Conservation (phyloP, 2,329 filamentous ascomycete species). For the Exophiala aquamarina region DNA sequence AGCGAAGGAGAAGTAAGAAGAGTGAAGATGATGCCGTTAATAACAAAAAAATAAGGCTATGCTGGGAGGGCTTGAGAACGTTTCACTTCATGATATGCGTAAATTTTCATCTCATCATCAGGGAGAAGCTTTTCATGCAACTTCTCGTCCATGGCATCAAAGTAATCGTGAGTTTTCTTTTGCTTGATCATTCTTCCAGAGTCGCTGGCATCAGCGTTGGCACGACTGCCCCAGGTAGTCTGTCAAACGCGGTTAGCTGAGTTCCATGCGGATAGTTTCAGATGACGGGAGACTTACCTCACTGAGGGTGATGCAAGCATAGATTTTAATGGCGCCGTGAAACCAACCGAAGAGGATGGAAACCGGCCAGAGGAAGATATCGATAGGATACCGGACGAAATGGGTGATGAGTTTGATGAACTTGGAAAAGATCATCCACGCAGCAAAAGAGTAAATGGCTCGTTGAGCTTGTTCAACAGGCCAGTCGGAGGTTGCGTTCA, state of each 20-base stretch:
- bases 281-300: conserved; percentile 61
- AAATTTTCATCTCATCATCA: conserved; percentile 20
- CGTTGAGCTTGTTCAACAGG: conserved; percentile 52
- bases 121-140: conserved; percentile 19
- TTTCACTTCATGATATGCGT: conserved; percentile 21
- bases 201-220: conserved; percentile 85
- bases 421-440: conserved; percentile 86
- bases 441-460: conserved; percentile 62
- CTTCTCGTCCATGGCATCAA: conserved; percentile 16
- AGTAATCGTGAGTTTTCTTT: conserved; percentile 13
- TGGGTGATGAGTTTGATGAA: conserved; percentile 86
- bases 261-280: not conserved
- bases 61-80: conserved; percentile 18
- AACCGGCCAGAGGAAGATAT: conserved; percentile 76
- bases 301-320: conserved; percentile 77
- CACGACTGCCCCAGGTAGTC: conserved; percentile 95
- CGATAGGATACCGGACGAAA: conserved; percentile 78
- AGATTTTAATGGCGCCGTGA: conserved; percentile 88
- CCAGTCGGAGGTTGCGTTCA: conserved; percentile 67
- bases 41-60: conserved; percentile 12
- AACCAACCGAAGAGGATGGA: conserved; percentile 90
- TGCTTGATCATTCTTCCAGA: conserved; percentile 60
- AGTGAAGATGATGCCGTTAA: not conserved
- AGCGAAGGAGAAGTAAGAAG: too few relatives aligned
- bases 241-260: conserved; percentile 41